Evolutionary conservation across 352 stramenopile genomes (phyloP), one percentile per base, ranked within the genome.

Genomic region (Globisporangium polare): DNA sequence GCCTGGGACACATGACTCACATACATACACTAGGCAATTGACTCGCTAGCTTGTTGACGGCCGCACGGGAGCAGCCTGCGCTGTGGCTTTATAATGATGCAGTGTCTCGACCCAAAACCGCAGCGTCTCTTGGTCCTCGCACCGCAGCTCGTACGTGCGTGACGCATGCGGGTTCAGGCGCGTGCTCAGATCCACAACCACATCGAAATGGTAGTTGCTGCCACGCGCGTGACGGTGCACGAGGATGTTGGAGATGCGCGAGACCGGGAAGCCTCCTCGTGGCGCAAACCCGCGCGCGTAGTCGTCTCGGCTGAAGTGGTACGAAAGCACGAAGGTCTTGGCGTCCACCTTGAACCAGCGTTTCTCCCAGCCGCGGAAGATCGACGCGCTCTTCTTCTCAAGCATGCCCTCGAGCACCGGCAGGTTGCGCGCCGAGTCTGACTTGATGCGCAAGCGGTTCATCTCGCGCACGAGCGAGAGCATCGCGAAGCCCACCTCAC

Each of bases 321-420:
- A 90, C 53, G 77, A 86, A 12, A 90, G 58, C 15, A 88, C 73
- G 42, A 80, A 84, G 22, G 81, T 88, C 69, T 78, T 84, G 17
- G 81, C 60, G 64, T 90, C 81, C 3, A 89, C 78, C 43, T 77
- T 83, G 60, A 90, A 89, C 67, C 72, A 90, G 27, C 81, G 66
- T 51, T 73, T 69, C 58, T 90, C 81, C 77, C 80, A 90, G 15
- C 78, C 81, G 17, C 81, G 78, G 50, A 88, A 89, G 47, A 90
- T 87, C 7, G 81, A 90, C 53, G 77, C 78, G 55, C 81, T 90
- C 63, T 90, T 90, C 66, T 89, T 88, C 45, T 90, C 81, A 27
- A 90, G 59, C 53, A 80, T 67, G n/a, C 81, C 81, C 66, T 90
- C 78, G 18, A 90, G 65, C 22, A 82, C 62, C 3, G 81, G 81